phyloP scores from a whole-genome alignment of 2,329 filamentous ascomycete species.

The Curvularia verruculosa region DNA sequence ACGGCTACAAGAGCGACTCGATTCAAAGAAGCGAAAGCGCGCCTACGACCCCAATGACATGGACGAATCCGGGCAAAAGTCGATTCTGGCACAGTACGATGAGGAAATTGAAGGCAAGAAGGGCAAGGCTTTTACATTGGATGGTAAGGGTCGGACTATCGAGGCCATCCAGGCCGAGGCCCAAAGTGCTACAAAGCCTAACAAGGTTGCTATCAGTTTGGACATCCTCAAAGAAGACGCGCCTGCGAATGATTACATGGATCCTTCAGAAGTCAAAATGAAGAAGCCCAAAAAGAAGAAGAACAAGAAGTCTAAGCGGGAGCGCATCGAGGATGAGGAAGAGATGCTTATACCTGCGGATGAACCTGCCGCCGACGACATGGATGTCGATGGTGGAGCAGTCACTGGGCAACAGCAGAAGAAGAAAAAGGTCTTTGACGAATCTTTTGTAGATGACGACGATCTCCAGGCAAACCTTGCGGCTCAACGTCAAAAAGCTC shows the following conservation, averaged over 20 bases:
- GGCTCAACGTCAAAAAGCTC: constrained; percentile 76
- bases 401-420: constrained; percentile 34
- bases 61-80: constrained; percentile 67
- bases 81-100: constrained; percentile 88
- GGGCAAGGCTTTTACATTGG: constrained; percentile 83
- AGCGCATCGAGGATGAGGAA: constrained; percentile 61
- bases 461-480: constrained; percentile 87
- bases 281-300: constrained; percentile 63
- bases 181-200: constrained; percentile 61
- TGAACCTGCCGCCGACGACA: constrained; percentile 51
- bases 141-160: constrained; percentile 71
- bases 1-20: constrained; percentile 74
- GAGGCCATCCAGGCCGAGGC: constrained; percentile 66
- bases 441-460: constrained; percentile 86
- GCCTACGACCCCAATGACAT: constrained; percentile 85
- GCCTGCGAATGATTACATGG: constrained; percentile 84
- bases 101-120: constrained; percentile 94
- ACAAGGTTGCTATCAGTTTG: constrained; percentile 74
- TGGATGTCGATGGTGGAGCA: constrained; percentile 73
- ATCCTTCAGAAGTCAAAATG: constrained; percentile 84
- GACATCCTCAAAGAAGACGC: constrained; percentile 71
- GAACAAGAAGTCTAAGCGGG: constrained; percentile 40
- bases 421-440: constrained; percentile 72
- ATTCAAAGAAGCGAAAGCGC: constrained; percentile 87
- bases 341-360: constrained; percentile 57